Base-by-base conservation (phyloP, 2,329 filamentous ascomycete species). In the Epichloe uncinata region DNA sequence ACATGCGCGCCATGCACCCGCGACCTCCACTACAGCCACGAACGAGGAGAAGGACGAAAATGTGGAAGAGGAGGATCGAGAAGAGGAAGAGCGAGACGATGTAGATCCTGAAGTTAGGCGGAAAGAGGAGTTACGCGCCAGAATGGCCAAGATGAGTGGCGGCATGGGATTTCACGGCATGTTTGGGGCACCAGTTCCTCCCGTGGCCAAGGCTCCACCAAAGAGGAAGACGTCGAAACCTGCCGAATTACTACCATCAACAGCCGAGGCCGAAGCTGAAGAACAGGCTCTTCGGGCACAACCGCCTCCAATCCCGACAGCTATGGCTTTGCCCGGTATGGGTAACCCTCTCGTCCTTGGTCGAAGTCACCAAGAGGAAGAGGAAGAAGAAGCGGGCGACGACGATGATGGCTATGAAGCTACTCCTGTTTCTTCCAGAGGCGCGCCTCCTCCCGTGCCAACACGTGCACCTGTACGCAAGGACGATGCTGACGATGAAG, bases 111-210 rank as follows among this genome's bases (percentile, higher is more conserved):
- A 98, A 64, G 75, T 87, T 20, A 82, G 80, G 57, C 84, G 90
- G 48, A 86, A 84, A 63, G 82, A 95, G 68, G 91, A 96, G 63
- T 74, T 98, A 34, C 81, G 93, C 53, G 89, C 93, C 54, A 82
- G 93, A 58, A 98, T 98, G 88, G 93, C 93, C 43, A 96, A 95
- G 69, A 93, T 98, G 85, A 95, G 91, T 57, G 91, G 91, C 50
- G 91, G 91, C 20, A 95, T 95, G 87, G 88, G 88, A 44, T 95
- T 97, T 84, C 82, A 88, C 63, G 87, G 88, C 59, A 93, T 97
- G 82, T 94, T 95, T 65, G 87, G 87, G 16, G 77, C 78, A 18
- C 80, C 82, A 36, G 81, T 80, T 52, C 78, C 88, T 63, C 77
- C 82, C 15, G 76, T 84, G 22, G 66, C 68, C n/a, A 61, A 42